A percentile compares a stretch with the other conserved stretches of the same genome.
These are phyloP conservation scores for Leccinum ochraceum DNA, from an alignment of 768 basidiomycete species.

Conservation along the genomic window DNA sequence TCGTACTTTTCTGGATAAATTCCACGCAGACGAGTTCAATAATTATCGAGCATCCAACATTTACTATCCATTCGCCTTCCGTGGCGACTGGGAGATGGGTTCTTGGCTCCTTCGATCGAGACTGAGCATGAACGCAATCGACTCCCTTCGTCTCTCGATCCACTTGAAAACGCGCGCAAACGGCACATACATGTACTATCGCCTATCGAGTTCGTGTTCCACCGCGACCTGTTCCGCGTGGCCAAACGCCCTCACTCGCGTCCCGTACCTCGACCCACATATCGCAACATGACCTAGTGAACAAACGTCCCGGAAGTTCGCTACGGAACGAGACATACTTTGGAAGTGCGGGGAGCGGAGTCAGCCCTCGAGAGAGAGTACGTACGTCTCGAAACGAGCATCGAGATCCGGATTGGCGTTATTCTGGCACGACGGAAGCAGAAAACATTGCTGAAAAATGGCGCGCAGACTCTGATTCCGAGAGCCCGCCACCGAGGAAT, in stretches of 20 bases:
- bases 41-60: too few relatives aligned
- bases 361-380: constrained; percentile 20
- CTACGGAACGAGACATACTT: constrained; percentile 28
- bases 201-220: too few relatives aligned
- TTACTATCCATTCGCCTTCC: too few relatives aligned
- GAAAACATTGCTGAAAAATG: constrained; percentile 32
- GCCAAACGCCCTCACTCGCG: background rate
- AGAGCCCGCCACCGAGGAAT: constrained; percentile 16
- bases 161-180: too few relatives aligned
- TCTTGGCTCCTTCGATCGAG: too few relatives aligned
- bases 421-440: constrained; percentile 22
- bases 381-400: constrained; percentile 20
- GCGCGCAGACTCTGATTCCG: constrained; percentile 30
- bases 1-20: too few relatives aligned
- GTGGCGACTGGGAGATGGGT: too few relatives aligned
- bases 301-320: constrained; percentile 25
- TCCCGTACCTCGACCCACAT: constrained; percentile 33
- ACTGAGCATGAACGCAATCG: too few relatives aligned
- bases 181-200: too few relatives aligned
- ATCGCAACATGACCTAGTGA: constrained; percentile 34
- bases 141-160: too few relatives aligned
- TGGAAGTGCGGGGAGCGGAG: constrained; percentile 24
- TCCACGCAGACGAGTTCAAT: too few relatives aligned
- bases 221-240: too few relatives aligned
- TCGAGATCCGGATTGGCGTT: constrained; percentile 15